Base-by-base conservation (phyloP, 176 grass and related monocot genomes). In the Tillandsia leiboldiana region DNA sequence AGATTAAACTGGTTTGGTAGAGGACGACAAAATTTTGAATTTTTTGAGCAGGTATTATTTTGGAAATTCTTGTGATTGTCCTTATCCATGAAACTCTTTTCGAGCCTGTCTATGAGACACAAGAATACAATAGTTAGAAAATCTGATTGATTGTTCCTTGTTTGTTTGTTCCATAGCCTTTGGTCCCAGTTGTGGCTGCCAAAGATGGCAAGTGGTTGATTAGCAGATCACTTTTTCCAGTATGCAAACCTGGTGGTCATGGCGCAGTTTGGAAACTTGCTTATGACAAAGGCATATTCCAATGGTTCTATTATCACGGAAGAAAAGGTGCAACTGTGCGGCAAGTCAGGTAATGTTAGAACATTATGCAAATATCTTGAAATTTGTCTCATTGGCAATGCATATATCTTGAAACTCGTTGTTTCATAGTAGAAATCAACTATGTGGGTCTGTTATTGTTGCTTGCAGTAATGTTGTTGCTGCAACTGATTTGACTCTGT, bases 261-360 rank as follows among this genome's bases (percentile, higher is more conserved):
- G 93, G 93, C 28, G 86, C 86, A 73, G 82, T 97, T 75, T 97
- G 93, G 93, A 97, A 97, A 71, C 93, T 97, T 72, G 93, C 93
- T 73, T 70, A 74, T 52, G 89, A 90, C 64, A 89, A 81, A 85
- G 86, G 93, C 70, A 67, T 92, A 81, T 92, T 92, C 59, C 70
- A 83, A 56, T 97, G 93, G 93, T 84, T 97, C 75, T 87, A 79
- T 72, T 8, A 1, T 49, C 65, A 84, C 77, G 86, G 86, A 29
- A 89, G 93, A 85, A 97, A 92, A 87, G 93, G 89, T 73, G 93
- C 89, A 70, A 97, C 93, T 20, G 77, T 97, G 68, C 82, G 93
- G 15, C 93, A 97, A 97, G 86, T 97, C 86, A 97, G 93, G 93
- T 97, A 80, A 57, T 56, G 63, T 72, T 48, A 68, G 28, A 48